phyloP scores from a whole-genome alignment of 192 early-diverging fungal genomes.

The Geranomyces michiganensis region DNA sequence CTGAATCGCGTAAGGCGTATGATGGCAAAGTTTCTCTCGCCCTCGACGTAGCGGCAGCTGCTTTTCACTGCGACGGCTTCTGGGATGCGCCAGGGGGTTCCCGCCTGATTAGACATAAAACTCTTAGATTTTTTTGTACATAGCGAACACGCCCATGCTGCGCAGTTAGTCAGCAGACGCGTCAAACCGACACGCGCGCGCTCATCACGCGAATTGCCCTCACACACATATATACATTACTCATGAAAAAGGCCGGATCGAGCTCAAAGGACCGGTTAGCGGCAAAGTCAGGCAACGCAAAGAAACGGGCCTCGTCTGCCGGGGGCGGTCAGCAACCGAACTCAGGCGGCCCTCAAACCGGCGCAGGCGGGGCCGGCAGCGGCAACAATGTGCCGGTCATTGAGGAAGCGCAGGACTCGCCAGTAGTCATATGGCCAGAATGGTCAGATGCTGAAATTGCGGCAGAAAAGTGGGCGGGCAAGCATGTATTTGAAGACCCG shows the following conservation, averaged over 20 bases:
- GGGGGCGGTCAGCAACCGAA: slow-evolving; percentile 20
- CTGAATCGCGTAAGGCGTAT: neutral
- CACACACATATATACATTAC: too few relatives aligned
- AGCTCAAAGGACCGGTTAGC: slow-evolving; percentile 45
- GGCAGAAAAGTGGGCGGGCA: slow-evolving; percentile 61
- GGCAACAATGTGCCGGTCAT: neutral
- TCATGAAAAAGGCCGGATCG: slow-evolving; percentile 47
- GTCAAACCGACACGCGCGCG: too few relatives aligned
- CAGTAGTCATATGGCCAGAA: slow-evolving; percentile 59
- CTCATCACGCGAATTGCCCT: too few relatives aligned
- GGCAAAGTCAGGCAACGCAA: slow-evolving; percentile 42
- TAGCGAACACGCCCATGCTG: too few relatives aligned
- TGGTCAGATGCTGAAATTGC: slow-evolving; percentile 60
- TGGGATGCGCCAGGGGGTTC: too few relatives aligned
- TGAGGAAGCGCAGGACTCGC: slow-evolving; percentile 40
- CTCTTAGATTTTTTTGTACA: too few relatives aligned
- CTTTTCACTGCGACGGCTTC: too few relatives aligned
- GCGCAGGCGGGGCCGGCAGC: slow-evolving; percentile 4
- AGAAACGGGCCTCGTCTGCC: slow-evolving; percentile 41
- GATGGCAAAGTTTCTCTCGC: neutral
- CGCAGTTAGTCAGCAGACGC: too few relatives aligned
- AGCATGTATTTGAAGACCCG: slow-evolving; percentile 64
- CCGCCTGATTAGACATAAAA: too few relatives aligned
- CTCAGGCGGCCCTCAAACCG: slow-evolving; percentile 7
- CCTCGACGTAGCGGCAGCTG: too few relatives aligned